Conservation (phyloP, 345 rosid genomes). For the Hibiscus trionum region DNA sequence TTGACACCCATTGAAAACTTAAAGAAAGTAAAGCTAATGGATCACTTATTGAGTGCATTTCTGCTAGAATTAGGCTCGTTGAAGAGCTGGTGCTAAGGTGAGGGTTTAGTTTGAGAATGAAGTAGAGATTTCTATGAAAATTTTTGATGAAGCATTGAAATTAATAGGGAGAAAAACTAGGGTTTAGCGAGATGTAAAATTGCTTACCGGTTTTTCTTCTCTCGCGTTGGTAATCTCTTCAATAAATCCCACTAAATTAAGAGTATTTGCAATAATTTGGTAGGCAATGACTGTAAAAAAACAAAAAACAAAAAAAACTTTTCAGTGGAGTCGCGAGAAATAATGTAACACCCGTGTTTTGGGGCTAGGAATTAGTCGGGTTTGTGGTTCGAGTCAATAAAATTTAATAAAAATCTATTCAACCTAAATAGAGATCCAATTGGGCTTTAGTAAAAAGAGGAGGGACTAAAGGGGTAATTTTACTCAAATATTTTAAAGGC, state of each 20-base stretch:
- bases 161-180: neutral
- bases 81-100: slow-evolving; percentile 17
- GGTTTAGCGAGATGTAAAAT: neutral
- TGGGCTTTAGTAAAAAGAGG: too few species aligned
- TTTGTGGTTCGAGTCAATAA: too few species aligned
- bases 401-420: too few species aligned
- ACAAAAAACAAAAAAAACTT: too few species aligned
- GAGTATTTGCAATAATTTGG: too few species aligned
- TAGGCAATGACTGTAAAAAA: too few species aligned
- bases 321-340: too few species aligned
- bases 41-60: slow-evolving; percentile 9
- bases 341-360: too few species aligned
- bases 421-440: too few species aligned
- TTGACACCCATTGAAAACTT: neutral
- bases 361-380: too few species aligned
- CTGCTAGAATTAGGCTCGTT: slow-evolving; percentile 11
- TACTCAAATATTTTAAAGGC: too few species aligned
- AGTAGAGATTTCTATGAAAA: slow-evolving; percentile 27
- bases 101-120: slow-evolving; percentile 26
- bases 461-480: too few species aligned
- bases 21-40: slow-evolving; percentile 10
- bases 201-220: neutral
- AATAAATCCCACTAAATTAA: neutral
- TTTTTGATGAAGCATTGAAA: slow-evolving; percentile 14
- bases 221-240: neutral